phyloP scores from a whole-genome alignment of 768 basidiomycete genomes.

The Imleria badia region DNA sequence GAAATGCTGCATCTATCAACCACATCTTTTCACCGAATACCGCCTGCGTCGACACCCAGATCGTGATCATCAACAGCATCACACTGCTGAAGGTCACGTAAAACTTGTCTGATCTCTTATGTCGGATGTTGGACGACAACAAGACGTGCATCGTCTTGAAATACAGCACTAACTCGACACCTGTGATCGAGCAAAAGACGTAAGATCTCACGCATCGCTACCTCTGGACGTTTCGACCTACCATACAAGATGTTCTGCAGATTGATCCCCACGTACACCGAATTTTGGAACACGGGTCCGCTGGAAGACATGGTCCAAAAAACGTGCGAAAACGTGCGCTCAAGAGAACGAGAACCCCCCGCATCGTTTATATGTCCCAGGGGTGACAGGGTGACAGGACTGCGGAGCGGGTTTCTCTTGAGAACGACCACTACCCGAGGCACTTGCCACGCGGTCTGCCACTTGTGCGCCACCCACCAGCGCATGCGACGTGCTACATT shows the following conservation, averaged over 20 bases:
- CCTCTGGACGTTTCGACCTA: neutral
- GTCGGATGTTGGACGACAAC: slow-evolving; percentile 1
- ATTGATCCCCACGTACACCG: slow-evolving; percentile 27
- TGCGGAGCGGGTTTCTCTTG: neutral
- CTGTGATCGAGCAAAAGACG: slow-evolving; percentile 1
- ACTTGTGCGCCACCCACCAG: no score
- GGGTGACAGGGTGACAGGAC: neutral
- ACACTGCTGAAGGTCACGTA: slow-evolving; percentile 26
- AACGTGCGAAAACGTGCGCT: neutral
- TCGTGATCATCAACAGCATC: slow-evolving; percentile 33
- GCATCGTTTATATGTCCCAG: slow-evolving; percentile 11
- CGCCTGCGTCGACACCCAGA: slow-evolving; percentile 29
- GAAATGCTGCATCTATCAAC: slow-evolving; percentile 30
- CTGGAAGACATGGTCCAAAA: slow-evolving; percentile 17
- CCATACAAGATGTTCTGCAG: slow-evolving; percentile 27
- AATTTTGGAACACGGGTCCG: slow-evolving; percentile 19
- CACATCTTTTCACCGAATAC: slow-evolving; percentile 39
- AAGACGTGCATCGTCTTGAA: slow-evolving; percentile 23
- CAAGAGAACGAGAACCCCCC: neutral
- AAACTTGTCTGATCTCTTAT: slow-evolving; percentile 15
- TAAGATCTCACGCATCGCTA: neutral
- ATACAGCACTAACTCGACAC: slow-evolving; percentile 26
- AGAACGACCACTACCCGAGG: neutral
- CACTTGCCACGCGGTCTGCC: no score
- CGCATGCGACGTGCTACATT: no score